Conservation (phyloP, 257 asterid genomes). For the Paulownia fortunei region DNA sequence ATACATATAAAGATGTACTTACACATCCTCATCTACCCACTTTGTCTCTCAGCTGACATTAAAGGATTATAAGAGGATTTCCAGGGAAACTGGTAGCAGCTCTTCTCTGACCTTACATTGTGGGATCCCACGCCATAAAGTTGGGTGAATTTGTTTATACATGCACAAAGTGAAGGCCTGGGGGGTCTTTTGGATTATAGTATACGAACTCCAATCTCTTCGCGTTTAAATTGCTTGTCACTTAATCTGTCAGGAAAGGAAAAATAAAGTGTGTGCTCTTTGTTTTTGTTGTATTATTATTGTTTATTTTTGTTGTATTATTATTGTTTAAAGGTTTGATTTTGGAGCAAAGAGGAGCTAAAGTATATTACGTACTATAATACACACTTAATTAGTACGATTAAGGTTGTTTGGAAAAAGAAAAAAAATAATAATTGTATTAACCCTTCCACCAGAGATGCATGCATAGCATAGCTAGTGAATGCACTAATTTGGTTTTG, state of each 20-base stretch:
- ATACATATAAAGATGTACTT: not conserved
- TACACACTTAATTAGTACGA: no score
- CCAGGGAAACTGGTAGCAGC: conserved; percentile 28
- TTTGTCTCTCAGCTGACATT: conserved; percentile 25
- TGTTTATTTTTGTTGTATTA: not conserved
- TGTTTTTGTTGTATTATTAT: no score
- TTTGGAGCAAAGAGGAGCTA: not conserved
- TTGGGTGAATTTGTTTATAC: not conserved
- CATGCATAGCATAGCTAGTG: not conserved
- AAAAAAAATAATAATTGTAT: no score
- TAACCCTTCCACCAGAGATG: not conserved
- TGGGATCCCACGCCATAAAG: conserved; percentile 42
- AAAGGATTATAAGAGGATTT: not conserved
- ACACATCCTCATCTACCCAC: conserved; percentile 40
- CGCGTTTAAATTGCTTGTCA: not conserved
- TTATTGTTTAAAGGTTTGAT: not conserved
- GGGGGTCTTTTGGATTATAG: not conserved
- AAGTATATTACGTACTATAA: no score
- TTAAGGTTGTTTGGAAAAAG: no score
- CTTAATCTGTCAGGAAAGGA: not conserved
- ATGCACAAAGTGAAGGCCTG: not conserved
- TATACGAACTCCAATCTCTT: conserved; percentile 6
- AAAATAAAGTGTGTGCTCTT: not conserved
- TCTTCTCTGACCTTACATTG: conserved; percentile 33
- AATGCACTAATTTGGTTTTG: not conserved